Percentiles rank a stretch among this genome's conserved stretches.
Evolutionary conservation across 2,329 filamentous ascomycete species (phyloP).

Genomic region (Stemphylium lycopersici): DNA sequence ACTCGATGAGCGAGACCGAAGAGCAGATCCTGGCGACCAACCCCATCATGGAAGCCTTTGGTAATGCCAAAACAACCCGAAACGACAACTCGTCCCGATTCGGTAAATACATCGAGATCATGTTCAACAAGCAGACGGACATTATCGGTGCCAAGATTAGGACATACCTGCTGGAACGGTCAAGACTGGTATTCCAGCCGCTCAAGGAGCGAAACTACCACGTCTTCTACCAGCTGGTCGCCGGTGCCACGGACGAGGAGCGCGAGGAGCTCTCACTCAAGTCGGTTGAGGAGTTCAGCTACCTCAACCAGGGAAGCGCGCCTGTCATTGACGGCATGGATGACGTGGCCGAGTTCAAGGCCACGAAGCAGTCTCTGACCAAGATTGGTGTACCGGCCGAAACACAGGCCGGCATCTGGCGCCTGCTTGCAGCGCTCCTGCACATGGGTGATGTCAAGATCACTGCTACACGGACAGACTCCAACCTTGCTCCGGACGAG

Average conservation of each 20-base stretch:
- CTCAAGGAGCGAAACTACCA: conserved; percentile 98
- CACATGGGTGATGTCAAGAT: conserved; percentile 98
- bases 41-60: conserved; percentile 99
- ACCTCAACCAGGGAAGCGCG: conserved; percentile 92
- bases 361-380: conserved; percentile 81
- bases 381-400: conserved; percentile 81
- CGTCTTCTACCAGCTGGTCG: conserved; percentile 97
- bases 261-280: conserved; percentile 79
- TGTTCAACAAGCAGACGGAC: conserved; percentile 94
- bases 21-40: conserved; percentile 98
- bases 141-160: conserved; percentile 98
- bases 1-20: conserved; percentile 95
- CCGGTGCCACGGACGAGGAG: conserved; percentile 85
- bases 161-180: conserved; percentile 93
- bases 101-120: conserved; percentile 99
- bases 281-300: conserved; percentile 89
- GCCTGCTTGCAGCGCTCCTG: conserved; percentile 83
- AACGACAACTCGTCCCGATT: conserved; percentile 99
- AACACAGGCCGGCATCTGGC: conserved; percentile 86
- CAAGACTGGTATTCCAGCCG: conserved; percentile 94
- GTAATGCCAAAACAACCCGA: conserved; percentile 98
- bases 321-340: conserved; percentile 93
- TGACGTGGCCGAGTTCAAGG: conserved; percentile 90
- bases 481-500: conserved; percentile 79
- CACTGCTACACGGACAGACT: conserved; percentile 85